phyloP scores from a whole-genome alignment of 768 basidiomycete genomes.

The Podaxis mareebaensis region DNA sequence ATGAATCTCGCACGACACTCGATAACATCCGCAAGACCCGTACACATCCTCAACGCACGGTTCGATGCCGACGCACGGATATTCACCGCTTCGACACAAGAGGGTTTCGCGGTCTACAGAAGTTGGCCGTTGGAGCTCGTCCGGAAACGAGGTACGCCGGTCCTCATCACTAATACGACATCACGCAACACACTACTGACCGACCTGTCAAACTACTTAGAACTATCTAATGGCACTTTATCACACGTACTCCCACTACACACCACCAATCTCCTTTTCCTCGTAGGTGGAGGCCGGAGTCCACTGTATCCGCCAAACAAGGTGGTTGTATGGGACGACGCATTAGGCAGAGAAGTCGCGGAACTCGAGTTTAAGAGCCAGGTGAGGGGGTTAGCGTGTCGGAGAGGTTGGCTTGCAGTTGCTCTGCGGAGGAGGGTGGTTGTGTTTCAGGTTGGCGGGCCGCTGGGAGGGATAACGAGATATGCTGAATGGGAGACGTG shows the following conservation, averaged over 20 bases:
- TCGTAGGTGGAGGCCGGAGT: constrained; percentile 85
- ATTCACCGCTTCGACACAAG: constrained; percentile 78
- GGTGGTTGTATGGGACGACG: constrained; percentile 89
- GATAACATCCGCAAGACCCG: constrained; percentile 73
- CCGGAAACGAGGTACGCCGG: constrained; percentile 71
- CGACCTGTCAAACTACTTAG: constrained; percentile 34
- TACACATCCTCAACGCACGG: constrained; percentile 73
- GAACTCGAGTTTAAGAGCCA: constrained; percentile 88
- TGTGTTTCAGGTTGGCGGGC: constrained; percentile 67
- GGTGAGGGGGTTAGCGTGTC: constrained; percentile 76
- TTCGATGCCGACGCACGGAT: constrained; percentile 81
- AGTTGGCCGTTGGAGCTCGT: constrained; percentile 75
- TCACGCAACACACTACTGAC: neutral
- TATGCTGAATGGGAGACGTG: constrained; percentile 84
- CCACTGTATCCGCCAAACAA: constrained; percentile 92
- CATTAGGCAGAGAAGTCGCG: constrained; percentile 71
- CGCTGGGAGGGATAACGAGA: constrained; percentile 46
- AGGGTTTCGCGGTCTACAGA: constrained; percentile 82
- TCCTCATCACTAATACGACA: neutral
- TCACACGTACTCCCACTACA: constrained; percentile 78
- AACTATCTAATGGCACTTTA: constrained; percentile 78
- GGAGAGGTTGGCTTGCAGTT: constrained; percentile 84
- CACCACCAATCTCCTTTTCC: constrained; percentile 79
- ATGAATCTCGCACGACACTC: constrained; percentile 90
- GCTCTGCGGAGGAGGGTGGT: constrained; percentile 78